Conservation (phyloP, 208 protist genomes). For the Wallacemonas sp. region DNA sequence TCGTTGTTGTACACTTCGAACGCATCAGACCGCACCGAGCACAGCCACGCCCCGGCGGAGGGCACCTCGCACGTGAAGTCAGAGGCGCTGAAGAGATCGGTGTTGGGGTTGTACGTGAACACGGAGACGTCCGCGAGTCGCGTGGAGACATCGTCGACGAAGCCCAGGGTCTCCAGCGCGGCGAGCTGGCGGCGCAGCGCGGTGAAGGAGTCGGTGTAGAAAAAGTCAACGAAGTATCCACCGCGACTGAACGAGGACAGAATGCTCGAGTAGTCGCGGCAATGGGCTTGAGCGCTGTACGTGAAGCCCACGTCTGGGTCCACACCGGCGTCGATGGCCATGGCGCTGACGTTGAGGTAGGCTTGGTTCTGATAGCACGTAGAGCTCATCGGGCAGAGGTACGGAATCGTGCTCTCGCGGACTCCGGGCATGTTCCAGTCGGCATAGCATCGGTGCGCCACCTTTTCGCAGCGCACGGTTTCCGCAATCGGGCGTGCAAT, state of each 20-base stretch:
- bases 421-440: conserved; percentile 1
- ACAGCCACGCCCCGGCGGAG: conserved; percentile 25
- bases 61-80: conserved; percentile 21
- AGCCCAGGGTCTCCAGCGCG: conserved; percentile 20
- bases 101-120: conserved; percentile 38
- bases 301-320: conserved; percentile 1
- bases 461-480: not conserved
- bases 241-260: conserved; percentile 18
- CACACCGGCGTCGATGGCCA: not conserved
- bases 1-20: conserved; percentile 28
- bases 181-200: not conserved
- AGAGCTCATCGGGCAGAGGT: conserved; percentile 8
- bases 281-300: not conserved
- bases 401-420: not conserved
- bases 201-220: conserved; percentile 21
- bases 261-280: not conserved
- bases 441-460: not conserved
- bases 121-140: conserved; percentile 26
- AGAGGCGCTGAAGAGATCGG: conserved; percentile 25
- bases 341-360: not conserved
- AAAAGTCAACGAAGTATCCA: conserved; percentile 26
- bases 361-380: not conserved
- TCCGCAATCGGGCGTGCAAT: too few species aligned
- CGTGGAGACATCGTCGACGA: conserved; percentile 36
- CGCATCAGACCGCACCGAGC: not conserved